These are phyloP conservation scores for Vigna trinervia DNA, from an alignment of 306 rosid species.

Conservation along the genomic window DNA sequence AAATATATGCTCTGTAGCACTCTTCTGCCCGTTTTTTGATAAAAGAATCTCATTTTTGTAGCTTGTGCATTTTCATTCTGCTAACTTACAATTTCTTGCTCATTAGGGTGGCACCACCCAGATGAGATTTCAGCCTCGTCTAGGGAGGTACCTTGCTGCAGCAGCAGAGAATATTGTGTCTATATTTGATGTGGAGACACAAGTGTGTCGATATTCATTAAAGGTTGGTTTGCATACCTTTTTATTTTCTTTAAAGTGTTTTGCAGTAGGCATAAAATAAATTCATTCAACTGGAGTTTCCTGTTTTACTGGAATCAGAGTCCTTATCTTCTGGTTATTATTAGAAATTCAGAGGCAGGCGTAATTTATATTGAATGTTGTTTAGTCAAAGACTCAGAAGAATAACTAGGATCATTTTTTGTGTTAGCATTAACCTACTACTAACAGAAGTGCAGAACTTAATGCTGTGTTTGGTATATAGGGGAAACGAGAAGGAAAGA, in stretches of 20 bases:
- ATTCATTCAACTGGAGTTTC: not conserved
- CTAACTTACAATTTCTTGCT: conserved; percentile 18
- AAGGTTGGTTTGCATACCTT: conserved; percentile 57
- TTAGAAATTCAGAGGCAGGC: not conserved
- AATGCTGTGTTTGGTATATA: too few relatives aligned
- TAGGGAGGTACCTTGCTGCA: conserved; percentile 89
- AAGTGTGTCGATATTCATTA: conserved; percentile 72
- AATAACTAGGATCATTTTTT: not conserved
- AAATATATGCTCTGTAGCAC: conserved; percentile 13
- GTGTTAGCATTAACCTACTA: not conserved
- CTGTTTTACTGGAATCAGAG: not conserved
- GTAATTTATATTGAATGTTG: not conserved
- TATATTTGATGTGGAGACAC: conserved; percentile 89
- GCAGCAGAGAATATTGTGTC: conserved; percentile 90
- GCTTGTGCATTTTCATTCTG: conserved; percentile 19
- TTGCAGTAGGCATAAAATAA: not conserved
- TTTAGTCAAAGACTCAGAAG: not conserved
- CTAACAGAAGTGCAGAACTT: too few relatives aligned
- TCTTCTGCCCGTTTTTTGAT: not conserved
- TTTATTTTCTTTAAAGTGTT: not conserved
- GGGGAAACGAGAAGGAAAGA: too few relatives aligned
- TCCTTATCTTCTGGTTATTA: not conserved
- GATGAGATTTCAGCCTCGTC: conserved; percentile 92
- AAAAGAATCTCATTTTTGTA: not conserved
- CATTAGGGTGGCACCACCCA: conserved; percentile 85